These are phyloP conservation scores for Epichloe brachyelytri DNA, from an alignment of 2,329 filamentous ascomycete genomes.

Conservation along the genomic window DNA sequence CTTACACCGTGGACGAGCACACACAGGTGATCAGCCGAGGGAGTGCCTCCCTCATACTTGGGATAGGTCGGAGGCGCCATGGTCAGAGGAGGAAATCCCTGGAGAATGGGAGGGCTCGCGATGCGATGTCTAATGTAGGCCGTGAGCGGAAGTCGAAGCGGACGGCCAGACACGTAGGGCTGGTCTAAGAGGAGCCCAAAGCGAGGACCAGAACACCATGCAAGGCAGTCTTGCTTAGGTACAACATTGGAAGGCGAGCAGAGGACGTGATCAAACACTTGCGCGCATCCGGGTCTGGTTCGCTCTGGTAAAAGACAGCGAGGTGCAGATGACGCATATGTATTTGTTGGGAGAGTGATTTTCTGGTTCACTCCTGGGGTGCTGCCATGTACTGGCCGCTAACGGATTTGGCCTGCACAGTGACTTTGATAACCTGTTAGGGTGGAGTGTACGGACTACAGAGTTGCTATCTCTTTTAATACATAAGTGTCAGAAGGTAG, in stretches of 20 bases:
- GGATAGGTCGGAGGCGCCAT: conserved; percentile 7
- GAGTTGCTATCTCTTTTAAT: no score
- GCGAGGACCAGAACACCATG: conserved; percentile 6
- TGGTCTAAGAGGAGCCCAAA: conserved; percentile 6
- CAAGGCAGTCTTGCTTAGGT: conserved; percentile 3
- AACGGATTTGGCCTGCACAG: neutral
- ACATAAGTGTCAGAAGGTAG: no score
- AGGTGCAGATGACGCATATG: neutral
- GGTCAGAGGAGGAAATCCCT: conserved; percentile 2
- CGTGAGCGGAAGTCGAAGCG: conserved; percentile 9
- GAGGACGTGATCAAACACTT: neutral
- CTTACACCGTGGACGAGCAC: conserved; percentile 66
- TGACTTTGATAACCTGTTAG: neutral
- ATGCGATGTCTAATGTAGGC: conserved; percentile 5
- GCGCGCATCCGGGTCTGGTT: neutral
- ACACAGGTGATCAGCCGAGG: conserved; percentile 55
- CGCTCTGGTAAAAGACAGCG: neutral
- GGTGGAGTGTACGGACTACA: no score
- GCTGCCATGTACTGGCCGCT: neutral
- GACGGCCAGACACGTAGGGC: conserved; percentile 4
- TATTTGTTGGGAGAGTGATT: neutral
- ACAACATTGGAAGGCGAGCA: conserved; percentile 3
- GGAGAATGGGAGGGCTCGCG: conserved; percentile 3
- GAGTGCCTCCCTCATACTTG: conserved; percentile 34
- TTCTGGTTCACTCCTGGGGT: neutral